Percentiles rank a stretch among this genome's conserved stretches.
Conservation (phyloP, 1,139 yeast genomes). For the Saccharomycopsis crataegensis region DNA sequence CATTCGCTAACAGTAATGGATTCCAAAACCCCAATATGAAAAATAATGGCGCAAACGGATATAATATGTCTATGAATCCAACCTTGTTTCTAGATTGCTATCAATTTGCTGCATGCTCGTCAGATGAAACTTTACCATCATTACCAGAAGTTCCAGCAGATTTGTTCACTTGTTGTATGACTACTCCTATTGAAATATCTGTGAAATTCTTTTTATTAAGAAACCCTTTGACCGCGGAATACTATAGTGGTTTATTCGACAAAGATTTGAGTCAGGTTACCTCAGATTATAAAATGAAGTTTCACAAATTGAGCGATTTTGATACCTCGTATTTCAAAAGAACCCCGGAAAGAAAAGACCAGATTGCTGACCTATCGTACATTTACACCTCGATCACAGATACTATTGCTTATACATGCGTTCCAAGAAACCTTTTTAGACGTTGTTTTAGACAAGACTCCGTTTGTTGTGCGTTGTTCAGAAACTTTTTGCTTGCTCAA, state of each 20-base stretch:
- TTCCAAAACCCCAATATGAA: neutral
- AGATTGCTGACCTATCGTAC: conserved; percentile 95
- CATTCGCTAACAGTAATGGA: neutral
- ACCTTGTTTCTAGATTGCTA: conserved; percentile 79
- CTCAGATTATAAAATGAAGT: conserved; percentile 38
- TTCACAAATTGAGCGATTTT: conserved; percentile 45
- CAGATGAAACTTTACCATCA: conserved; percentile 84
- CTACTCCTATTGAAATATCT: conserved; percentile 93
- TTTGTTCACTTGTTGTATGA: conserved; percentile 86
- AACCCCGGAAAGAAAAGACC: conserved; percentile 40
- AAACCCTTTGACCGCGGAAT: conserved; percentile 41
- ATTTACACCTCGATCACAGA: conserved; percentile 97
- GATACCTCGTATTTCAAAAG: conserved; percentile 15
- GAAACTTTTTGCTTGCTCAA: conserved; percentile 86
- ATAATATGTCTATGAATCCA: conserved; percentile 29
- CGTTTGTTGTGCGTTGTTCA: conserved; percentile 92
- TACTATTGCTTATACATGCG: conserved; percentile 94
- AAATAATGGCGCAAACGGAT: neutral
- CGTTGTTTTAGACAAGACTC: conserved; percentile 88
- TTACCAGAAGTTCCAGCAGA: conserved; percentile 96
- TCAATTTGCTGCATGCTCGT: conserved; percentile 87
- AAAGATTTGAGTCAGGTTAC: conserved; percentile 29
- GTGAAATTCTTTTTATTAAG: conserved; percentile 89
- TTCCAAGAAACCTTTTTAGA: conserved; percentile 84
- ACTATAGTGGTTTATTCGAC: conserved; percentile 45